Evolutionary conservation across 164 flowering plant genomes (phyloP), one percentile per base, ranked within the genome.

Genomic region (Chimonanthus salicifolius): DNA sequence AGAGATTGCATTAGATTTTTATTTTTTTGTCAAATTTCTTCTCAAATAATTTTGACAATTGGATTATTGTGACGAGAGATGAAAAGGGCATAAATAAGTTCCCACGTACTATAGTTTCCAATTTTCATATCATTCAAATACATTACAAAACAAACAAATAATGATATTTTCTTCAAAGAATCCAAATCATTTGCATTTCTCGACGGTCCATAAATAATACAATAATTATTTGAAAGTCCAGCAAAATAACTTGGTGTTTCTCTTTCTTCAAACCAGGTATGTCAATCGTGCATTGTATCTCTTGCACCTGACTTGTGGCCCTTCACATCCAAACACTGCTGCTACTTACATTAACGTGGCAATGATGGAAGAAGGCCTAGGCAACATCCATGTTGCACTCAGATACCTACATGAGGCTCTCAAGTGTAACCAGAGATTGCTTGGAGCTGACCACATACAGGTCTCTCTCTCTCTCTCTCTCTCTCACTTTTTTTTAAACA

Each of bases 291-390:
- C 98, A 21, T 73, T 94, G 71, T 94, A 89, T 85, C 97, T 94
- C 71, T 80, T 94, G 78, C 98, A 94, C 80, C 78, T 94, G 48
- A 94, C 96, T 7, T 94, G 97, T 75, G 98, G 98, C 13, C 92
- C 94, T 43, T 89, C 98, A 63, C 98, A 94, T 78, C 98, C 98
- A 79, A 92, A 94, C 54, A 94, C 98, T 50, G 98, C 98, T 80
- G 98, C 98, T 66, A 94, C 98, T 5, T 94, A 92, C 60, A 94
- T 94, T n/a, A 94, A 94, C 74, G 97, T 92, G 54, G 97, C 98
- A 75, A 92, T 94, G 98, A 94, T 94, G 98, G 98, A 94, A 82
- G 98, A 94, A 88, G 97, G 98, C 74, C 78, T 94, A 77, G 97
- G 98, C 6, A 92, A 94, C 78, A 86, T 88, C 69, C 97, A 94